Evolutionary conservation across 225 moss, liverwort and hornwort genomes (phyloP), one percentile per base, ranked within the genome.

Genomic region (Antitrichia curtipendula): DNA sequence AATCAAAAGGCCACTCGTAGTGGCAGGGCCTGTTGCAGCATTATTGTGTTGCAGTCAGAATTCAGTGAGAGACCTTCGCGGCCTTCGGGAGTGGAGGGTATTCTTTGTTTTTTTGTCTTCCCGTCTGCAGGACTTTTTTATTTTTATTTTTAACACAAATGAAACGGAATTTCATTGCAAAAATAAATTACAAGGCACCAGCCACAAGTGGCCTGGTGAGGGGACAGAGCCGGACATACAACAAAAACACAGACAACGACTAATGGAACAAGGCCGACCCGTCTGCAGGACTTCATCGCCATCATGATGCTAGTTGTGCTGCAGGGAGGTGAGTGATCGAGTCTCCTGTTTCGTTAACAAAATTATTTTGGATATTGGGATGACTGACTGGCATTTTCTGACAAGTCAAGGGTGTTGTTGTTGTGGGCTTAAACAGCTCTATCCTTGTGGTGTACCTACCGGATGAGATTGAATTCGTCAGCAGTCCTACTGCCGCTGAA

Each of bases 41-140:
- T 91, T 91, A 91, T 86, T 91, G 88, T 73, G 53, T 81, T 22
- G 59, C 81, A 84, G 87, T 87, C 83, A 80, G 84, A 61, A 63
- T 83, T 69, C 64, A 84, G 71, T 56, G 78, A 28, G 78, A 78
- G 64, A 56, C 83, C 78, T 53, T 57, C 18, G 66, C 43, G 53
- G 68, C 69, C 86, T 61, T 78, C 15, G 47, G 63, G 54, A 71
- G 71, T 63, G 63, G 56, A 87, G 40, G 87, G 56, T 31, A 14
- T 80, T 8, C 9, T 12, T 14, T 56, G n/a, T 23, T 82, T 76
- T 56, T 86, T 19, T 28, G 25, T 28, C 18, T 58, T 57, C 10
- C 58, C 65, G 66, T 54, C 52, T 76, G 52, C 62, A 85, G 10
- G 63, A 50, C 76, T 63, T 52, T n/a, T n/a, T n/a, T n/a, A n/a